Evolutionary conservation across 495 filamentous ascomycete species (phyloP), one percentile per base, ranked within the genome.

Genomic region (Lophiostoma macrostomum): DNA sequence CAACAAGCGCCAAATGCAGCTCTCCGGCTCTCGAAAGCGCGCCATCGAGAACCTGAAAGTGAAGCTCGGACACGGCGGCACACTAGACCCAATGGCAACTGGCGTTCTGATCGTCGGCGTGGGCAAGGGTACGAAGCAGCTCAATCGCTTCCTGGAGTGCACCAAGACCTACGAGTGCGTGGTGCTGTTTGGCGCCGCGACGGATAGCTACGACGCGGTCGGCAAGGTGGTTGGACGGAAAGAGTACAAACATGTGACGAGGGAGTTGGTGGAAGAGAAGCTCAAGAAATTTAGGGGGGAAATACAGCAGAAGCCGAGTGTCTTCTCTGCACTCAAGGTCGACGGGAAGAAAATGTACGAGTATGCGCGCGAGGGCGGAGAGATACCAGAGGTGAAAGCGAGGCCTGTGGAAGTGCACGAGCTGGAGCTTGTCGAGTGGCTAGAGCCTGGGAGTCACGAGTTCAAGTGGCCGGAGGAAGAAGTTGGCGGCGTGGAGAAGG

Each of bases 61-160:
- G 53, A 99, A 99, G 73, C 85, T 97, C 60, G 93, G 93, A 16
- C 93, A 99, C 72, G 93, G 94, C 28, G 93, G 93, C 27, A 99
- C 93, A 0, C 78, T 99, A 3, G 93, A 99, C 63, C 93, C 93
- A 2, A 79, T 96, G 57, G 93, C 93, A 12, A 95, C 88, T 1
- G 93, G 93, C 20, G 88, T 99, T 10, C 76, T 99, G 44, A 86
- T 96, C 38, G 73, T 88, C 1, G 94, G 91, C 29, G 79, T 96
- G 7, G 91, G 90, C 16, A 82, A 80, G 45, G 94, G 90, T 12
- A 99, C 94, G 11, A 97, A 96, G 67, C 68, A 73, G 4, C 77
- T 99, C 3, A 72, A 79, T 42, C 64, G 78, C 12, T 96, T 96
- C 61, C 71, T 99, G 25, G 74, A 73, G 20, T 96, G 93, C 71